These are phyloP conservation scores for Basidiobolus meristosporus DNA, from an alignment of 371 early-diverging fungal species.

Conservation along the genomic window DNA sequence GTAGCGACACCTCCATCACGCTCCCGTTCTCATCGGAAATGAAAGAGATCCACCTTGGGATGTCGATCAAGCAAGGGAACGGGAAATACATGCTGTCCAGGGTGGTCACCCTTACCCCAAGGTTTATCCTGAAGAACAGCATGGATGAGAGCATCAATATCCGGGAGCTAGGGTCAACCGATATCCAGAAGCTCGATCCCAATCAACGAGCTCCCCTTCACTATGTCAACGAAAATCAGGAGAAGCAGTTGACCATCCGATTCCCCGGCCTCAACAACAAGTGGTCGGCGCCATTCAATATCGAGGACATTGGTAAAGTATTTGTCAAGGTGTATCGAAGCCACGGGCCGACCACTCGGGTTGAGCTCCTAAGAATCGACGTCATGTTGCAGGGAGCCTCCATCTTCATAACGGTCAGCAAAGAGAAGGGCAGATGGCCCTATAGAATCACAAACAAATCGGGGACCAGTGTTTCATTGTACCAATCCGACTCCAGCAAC, in stretches of 20 bases:
- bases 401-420: slow-evolving; percentile 63
- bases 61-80: slow-evolving; percentile 60
- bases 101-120: slow-evolving; percentile 76
- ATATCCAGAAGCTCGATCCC: slow-evolving; percentile 21
- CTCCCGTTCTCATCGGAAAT: slow-evolving; percentile 27
- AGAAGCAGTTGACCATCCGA: slow-evolving; percentile 45
- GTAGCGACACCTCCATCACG: slow-evolving; percentile 59
- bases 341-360: slow-evolving; percentile 18
- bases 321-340: slow-evolving; percentile 30
- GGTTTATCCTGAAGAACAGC: slow-evolving; percentile 80
- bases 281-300: slow-evolving; percentile 84
- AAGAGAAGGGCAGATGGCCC: slow-evolving; percentile 78
- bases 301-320: slow-evolving; percentile 70
- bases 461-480: slow-evolving; percentile 51
- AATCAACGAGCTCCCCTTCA: slow-evolving; percentile 45
- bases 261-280: slow-evolving; percentile 44
- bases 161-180: slow-evolving; percentile 43
- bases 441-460: slow-evolving; percentile 77
- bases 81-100: slow-evolving; percentile 50
- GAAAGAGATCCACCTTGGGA: slow-evolving; percentile 63
- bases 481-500: slow-evolving; percentile 32
- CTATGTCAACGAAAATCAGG: slow-evolving; percentile 33
- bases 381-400: slow-evolving; percentile 72
- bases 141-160: slow-evolving; percentile 45
- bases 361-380: slow-evolving; percentile 55